Base-by-base conservation (phyloP, 2,329 filamentous ascomycete genomes). In the Fusarium sp. region DNA sequence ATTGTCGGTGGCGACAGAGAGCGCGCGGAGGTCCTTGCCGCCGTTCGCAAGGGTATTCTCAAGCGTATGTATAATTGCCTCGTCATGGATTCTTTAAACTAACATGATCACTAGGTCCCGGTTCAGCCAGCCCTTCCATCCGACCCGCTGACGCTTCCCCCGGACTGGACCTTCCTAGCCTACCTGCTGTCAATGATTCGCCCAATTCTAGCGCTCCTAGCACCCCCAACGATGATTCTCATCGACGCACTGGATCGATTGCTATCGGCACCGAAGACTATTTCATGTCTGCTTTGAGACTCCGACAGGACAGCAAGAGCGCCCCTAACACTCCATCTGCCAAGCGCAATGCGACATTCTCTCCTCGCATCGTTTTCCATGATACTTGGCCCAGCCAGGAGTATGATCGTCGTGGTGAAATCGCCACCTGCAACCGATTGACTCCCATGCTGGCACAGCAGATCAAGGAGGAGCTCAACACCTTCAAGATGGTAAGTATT, bases 401-500 rank as follows among this genome's bases (percentile, higher is more conserved):
- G 79, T 99, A 99, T 77, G 96, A 99, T 79, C 92, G 96, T 67
- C 90, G 96, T 56, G 96, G 96, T 57, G 96, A 99, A 65, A 92
- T 98, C 82, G 94, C 96, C 13, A 99, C 96, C 2, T 99, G 96
- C 88, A 99, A 99, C 79, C 93, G 95, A 71, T 86, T 99, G 73
- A 99, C 96, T 50, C 96, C 96, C 14, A 94, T 98, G 87, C 88
- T 99, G 69, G 96, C 96, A 46, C 96, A 99, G 82, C 96, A 99
- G 81, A 99, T 99, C 83, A 98, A 98, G 83, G 96, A 99, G 83
- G 96, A 99, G 83, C 88, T 99, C 74, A 99, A 99, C 83, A 97
- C 91, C 74, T 99, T 99, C 86, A 99, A 99, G 81, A 99, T 99
- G 96, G 77, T 79, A 48, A 48, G 74, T 69, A 13, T 19, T 7